Evolutionary conservation across 345 rosid genomes (phyloP), one percentile per base, ranked within the genome.

Genomic region (Aquilaria yunnanensis): DNA sequence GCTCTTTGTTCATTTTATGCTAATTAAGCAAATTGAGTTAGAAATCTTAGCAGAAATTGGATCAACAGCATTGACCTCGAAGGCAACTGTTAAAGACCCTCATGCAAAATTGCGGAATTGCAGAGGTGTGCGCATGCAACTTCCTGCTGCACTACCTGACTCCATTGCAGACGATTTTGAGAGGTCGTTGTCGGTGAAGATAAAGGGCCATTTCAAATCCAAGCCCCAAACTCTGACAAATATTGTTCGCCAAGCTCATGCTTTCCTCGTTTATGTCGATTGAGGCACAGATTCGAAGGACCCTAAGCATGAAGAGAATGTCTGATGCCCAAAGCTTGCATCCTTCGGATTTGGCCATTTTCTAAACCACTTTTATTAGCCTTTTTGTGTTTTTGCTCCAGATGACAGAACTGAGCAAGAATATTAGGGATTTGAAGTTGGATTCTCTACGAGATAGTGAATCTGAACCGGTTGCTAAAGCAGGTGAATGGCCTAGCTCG

Each of bases 381-480:
- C 6, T 30, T 14, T 41, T 66, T 41, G 3, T 23, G 7, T 63
- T 67, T 9, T 9, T 9, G 9, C 14, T 69, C 56, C 75, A 94
- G 99, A 85, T 89, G 90, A 83, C 77, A 14, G 99, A 95, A 63
- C 70, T 95, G 55, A 67, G 77, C 75, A 85, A 74, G 74, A 86
- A 81, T 71, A 72, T 91, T 14, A 80, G 96, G 81, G 99, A 95
- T 62, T 73, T 94, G 74, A 94, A 94, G 78, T 72, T 78, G 23
- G 3, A 82, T 90, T 80, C 95, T 94, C 45, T 94, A 94, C 63
- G 99, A 41, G 77, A 94, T 68, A 91, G 96, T 61, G 99, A 95
- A 69, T 83, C 96, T 12, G 99, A 95, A 81, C 99, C 99, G 33
- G 81, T 95, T 0, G 61, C 97, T 2, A 96, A 95, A 76, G 96